phyloP scores from a whole-genome alignment of 2,329 filamentous ascomycete genomes.

The Alternaria arborescens region DNA sequence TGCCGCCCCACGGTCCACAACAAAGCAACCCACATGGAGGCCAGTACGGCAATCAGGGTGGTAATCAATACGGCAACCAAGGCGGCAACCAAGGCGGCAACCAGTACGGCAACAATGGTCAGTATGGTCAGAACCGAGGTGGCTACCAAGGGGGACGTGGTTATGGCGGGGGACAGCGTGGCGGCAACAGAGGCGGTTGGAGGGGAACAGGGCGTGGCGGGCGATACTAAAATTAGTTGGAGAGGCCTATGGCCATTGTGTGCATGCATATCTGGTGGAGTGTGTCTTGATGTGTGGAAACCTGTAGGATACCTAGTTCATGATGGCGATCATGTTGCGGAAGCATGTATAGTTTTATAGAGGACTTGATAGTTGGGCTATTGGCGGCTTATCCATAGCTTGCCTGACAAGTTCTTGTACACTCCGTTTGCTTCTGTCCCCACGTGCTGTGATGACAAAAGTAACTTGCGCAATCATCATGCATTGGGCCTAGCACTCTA shows the following conservation, averaged over 20 bases:
- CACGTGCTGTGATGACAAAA: background rate
- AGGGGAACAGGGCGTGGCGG: slow-evolving; percentile 27
- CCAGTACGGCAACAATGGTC: slow-evolving; percentile 17
- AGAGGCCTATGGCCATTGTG: background rate
- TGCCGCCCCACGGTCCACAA: slow-evolving; percentile 22
- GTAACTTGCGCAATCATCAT: background rate
- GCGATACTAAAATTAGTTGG: slow-evolving; percentile 13
- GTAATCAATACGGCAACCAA: slow-evolving; percentile 15
- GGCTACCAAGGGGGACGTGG: slow-evolving; percentile 22
- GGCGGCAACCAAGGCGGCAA: slow-evolving; percentile 19
- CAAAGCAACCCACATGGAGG: slow-evolving; percentile 14
- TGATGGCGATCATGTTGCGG: background rate
- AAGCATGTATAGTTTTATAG: background rate
- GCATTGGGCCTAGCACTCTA: background rate
- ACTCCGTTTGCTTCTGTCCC: background rate
- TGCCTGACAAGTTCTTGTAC: background rate
- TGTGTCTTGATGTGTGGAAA: background rate
- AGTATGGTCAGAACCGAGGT: slow-evolving; percentile 20
- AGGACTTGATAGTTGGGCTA: background rate
- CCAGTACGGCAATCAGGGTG: slow-evolving; percentile 20
- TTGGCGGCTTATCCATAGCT: background rate
- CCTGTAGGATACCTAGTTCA: background rate
- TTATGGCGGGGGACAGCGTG: slow-evolving; percentile 15
- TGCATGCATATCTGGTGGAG: background rate
- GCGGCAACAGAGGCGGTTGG: slow-evolving; percentile 26